These are phyloP conservation scores for Colletotrichum sp. DNA, from an alignment of 2,329 filamentous ascomycete genomes.

Conservation along the genomic window DNA sequence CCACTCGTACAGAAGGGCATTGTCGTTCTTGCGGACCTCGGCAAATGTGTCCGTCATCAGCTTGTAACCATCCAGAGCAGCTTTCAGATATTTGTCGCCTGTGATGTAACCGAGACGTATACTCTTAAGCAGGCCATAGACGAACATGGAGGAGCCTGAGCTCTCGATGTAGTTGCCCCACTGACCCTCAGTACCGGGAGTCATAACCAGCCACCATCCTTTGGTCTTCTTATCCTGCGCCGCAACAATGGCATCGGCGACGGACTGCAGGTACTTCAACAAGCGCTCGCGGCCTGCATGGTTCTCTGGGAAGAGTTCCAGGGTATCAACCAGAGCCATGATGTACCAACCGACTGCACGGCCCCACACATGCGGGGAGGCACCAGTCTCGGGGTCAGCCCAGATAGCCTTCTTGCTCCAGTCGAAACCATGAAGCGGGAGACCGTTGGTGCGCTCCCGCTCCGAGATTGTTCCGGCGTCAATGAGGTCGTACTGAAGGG, in stretches of 20 bases:
- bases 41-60: constrained; percentile 50
- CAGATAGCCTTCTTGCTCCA: constrained; percentile 48
- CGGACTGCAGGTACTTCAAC: constrained; percentile 42
- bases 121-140: constrained; percentile 40
- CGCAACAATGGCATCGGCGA: constrained; percentile 44
- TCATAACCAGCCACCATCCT: constrained; percentile 43
- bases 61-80: constrained; percentile 47
- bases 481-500: constrained; percentile 47
- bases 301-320: constrained; percentile 44
- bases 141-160: constrained; percentile 40
- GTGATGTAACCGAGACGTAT: constrained; percentile 36
- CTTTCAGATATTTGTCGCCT: constrained; percentile 32
- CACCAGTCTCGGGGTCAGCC: constrained; percentile 51
- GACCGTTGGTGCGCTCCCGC: constrained; percentile 38
- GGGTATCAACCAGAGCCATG: constrained; percentile 51
- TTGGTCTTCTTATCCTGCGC: constrained; percentile 42
- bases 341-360: constrained; percentile 40
- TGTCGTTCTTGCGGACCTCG: constrained; percentile 44
- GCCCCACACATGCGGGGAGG: constrained; percentile 56
- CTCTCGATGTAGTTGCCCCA: constrained; percentile 41
- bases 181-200: constrained; percentile 33
- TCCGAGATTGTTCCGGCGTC: constrained; percentile 37
- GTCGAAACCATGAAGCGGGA: constrained; percentile 59
- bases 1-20: constrained; percentile 41
- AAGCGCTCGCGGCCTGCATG: constrained; percentile 41